Conservation (phyloP, 257 asterid genomes). For the Mitragyna speciosa region DNA sequence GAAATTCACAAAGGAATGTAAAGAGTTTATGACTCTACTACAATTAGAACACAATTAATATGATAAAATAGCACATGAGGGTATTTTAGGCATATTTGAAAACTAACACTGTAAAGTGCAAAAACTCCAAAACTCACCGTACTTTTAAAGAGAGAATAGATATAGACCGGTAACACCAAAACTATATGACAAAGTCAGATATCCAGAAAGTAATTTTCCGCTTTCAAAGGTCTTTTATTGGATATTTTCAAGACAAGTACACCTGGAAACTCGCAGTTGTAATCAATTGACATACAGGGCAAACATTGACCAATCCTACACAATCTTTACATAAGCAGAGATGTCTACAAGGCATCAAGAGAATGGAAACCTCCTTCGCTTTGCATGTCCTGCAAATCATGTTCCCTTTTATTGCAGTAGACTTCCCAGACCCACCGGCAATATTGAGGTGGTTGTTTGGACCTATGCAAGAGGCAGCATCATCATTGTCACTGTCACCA, state of each 20-base stretch:
- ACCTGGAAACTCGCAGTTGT: constrained; percentile 66
- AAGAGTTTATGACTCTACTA: no score
- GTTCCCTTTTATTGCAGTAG: constrained; percentile 24
- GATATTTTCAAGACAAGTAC: constrained; percentile 50
- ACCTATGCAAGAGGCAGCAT: constrained; percentile 60
- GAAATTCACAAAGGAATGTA: no score
- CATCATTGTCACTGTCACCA: constrained; percentile 67
- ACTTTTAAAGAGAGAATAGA: no score
- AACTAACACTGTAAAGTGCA: no score
- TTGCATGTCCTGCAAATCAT: constrained; percentile 59
- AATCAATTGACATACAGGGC: constrained; percentile 74
- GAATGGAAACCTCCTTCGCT: constrained; percentile 55
- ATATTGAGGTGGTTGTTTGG: constrained; percentile 52
- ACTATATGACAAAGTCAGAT: background rate
- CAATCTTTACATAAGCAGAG: constrained; percentile 86
- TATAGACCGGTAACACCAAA: background rate
- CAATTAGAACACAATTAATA: no score
- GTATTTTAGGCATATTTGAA: no score
- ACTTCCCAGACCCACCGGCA: constrained; percentile 31
- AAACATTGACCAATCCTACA: constrained; percentile 54
- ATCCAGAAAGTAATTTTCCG: background rate
- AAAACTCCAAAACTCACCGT: no score
- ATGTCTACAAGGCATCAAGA: constrained; percentile 88
- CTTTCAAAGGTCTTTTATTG: background rate
- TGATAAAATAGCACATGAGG: no score